Evolutionary conservation across 768 basidiomycete genomes (phyloP).

Genomic region (Tulasnella sp.): DNA sequence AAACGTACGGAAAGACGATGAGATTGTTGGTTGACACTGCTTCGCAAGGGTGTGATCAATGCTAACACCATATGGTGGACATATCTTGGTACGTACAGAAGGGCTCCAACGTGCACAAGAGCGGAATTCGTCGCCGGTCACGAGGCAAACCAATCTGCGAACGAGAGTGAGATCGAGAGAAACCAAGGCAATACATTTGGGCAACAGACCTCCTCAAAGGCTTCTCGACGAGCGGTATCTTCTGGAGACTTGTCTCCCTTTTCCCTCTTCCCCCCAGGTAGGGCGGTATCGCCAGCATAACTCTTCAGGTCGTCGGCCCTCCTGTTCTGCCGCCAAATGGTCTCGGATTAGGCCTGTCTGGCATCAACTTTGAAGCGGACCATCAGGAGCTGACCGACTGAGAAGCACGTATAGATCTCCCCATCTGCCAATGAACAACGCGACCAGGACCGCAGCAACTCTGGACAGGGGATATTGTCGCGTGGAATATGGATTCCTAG

Average conservation of each 20-base stretch:
- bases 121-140: conserved; percentile 68
- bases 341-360: neutral
- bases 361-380: neutral
- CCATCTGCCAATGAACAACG: conserved; percentile 78
- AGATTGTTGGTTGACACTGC: conserved; percentile 64
- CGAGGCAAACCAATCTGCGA: conserved; percentile 78
- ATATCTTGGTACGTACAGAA: conserved; percentile 46
- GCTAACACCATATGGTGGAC: neutral
- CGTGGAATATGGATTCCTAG: conserved; percentile 41
- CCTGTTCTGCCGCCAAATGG: conserved; percentile 48
- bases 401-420: conserved; percentile 86
- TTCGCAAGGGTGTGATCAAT: neutral
- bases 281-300: conserved; percentile 85
- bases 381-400: conserved; percentile 60
- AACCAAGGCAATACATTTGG: neutral
- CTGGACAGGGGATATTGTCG: conserved; percentile 57
- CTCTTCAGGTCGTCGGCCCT: conserved; percentile 71
- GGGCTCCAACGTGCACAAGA: conserved; percentile 78
- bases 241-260: conserved; percentile 67
- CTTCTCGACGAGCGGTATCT: conserved; percentile 83
- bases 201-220: conserved; percentile 77
- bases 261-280: conserved; percentile 86
- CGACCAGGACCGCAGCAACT: conserved; percentile 78
- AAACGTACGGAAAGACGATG: conserved; percentile 80
- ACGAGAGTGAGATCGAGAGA: neutral